Percentiles rank a stretch among this genome's conserved stretches.
phyloP scores from a whole-genome alignment of 495 filamentous ascomycete genomes.

The Aspergillus mulundensis region DNA sequence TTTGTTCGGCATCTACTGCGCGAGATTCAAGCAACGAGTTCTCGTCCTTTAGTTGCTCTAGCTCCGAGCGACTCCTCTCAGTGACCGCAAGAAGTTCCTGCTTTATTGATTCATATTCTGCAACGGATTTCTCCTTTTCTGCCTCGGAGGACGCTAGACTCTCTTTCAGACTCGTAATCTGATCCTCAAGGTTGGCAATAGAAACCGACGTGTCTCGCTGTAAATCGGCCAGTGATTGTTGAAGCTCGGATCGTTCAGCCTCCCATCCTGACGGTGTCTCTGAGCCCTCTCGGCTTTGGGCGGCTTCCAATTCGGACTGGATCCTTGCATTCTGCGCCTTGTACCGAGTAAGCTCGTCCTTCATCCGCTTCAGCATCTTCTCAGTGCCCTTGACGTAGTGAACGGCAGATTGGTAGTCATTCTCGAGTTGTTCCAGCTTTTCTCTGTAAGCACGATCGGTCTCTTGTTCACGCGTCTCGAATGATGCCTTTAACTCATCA shows the following conservation, averaged over 20 bases:
- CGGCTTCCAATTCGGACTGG: slow-evolving; percentile 69
- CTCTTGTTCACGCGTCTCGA: slow-evolving; percentile 76
- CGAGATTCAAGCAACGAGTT: slow-evolving; percentile 74
- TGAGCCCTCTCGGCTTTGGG: slow-evolving; percentile 30
- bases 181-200: slow-evolving; percentile 62
- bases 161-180: slow-evolving; percentile 61
- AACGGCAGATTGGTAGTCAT: slow-evolving; percentile 98
- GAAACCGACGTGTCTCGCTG: slow-evolving; percentile 64
- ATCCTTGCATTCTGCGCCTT: slow-evolving; percentile 81
- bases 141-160: slow-evolving; percentile 60
- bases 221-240: slow-evolving; percentile 60
- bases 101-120: slow-evolving; percentile 53
- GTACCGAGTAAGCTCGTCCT: slow-evolving; percentile 86
- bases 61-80: slow-evolving; percentile 59
- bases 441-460: slow-evolving; percentile 81
- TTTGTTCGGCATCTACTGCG: slow-evolving; percentile 85
- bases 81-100: slow-evolving; percentile 52
- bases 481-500: slow-evolving; percentile 71
- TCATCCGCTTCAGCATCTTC: slow-evolving; percentile 98
- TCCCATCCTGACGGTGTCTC: slow-evolving; percentile 67
- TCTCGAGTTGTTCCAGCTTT: slow-evolving; percentile 87
- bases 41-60: slow-evolving; percentile 78
- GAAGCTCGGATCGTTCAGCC: slow-evolving; percentile 63
- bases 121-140: slow-evolving; percentile 62
- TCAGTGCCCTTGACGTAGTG: slow-evolving; percentile 98